phyloP scores from a whole-genome alignment of 257 asterid species.

The Buddleja alternifolia region DNA sequence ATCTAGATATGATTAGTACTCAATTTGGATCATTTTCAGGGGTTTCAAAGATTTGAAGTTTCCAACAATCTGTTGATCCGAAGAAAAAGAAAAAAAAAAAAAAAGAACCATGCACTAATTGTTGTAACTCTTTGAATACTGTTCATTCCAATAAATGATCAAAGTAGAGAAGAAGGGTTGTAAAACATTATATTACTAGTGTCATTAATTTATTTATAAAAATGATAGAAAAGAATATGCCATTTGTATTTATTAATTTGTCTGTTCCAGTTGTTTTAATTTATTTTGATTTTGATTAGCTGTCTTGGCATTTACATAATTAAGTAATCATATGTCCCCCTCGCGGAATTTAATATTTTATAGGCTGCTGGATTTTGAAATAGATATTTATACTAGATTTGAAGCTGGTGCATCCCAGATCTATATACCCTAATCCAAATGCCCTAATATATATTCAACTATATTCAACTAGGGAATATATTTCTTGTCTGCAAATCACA shows the following conservation, averaged over 20 bases:
- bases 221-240: no score
- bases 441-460: background rate
- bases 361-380: background rate
- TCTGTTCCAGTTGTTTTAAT: background rate
- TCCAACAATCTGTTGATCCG: no score
- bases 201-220: no score
- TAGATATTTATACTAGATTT: background rate
- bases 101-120: no score
- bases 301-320: background rate
- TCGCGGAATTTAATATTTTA: background rate
- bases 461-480: conserved; percentile 29
- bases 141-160: no score
- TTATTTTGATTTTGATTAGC: conserved; percentile 3
- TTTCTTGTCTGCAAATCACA: conserved; percentile 33
- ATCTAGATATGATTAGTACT: no score
- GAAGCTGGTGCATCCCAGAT: conserved; percentile 11
- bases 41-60: no score
- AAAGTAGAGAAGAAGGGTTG: no score
- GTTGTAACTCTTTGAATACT: no score
- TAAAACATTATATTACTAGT: no score
- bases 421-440: background rate
- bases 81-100: no score
- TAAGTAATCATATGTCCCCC: background rate
- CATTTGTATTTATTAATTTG: background rate
- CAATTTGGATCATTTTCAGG: no score